Base-by-base conservation (phyloP, 2,329 filamentous ascomycete species). In the Hirsutella thompsonii region DNA sequence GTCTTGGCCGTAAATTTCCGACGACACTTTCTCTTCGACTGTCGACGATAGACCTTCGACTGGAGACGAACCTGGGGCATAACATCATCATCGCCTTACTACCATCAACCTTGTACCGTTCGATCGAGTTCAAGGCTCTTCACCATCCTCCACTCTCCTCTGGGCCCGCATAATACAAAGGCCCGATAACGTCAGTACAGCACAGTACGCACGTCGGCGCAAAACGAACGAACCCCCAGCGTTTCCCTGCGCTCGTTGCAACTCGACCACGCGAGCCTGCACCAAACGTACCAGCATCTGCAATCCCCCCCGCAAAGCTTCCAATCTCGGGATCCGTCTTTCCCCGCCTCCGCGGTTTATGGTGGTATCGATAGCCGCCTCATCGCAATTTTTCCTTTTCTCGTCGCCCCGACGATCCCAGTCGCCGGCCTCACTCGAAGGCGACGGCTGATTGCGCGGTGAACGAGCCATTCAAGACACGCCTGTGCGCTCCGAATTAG, bases 171-270 rank as follows among this genome's bases (percentile, higher is more conserved):
- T 49, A 48, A 49, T 49, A 48, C 48, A 58, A 60, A 60, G 57
- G 57, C 55, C 57, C 57, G 57, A 59, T 60, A 58, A 53, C 52
- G 51, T 49, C 55, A 57, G 56, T 54, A 55, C 11, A 6, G 23
- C 23, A 26, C 23, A 49, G 50, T 44, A 48, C 48, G 44, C 50
- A 47, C 48, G 45, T 47, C 49, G 43, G 39, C 49, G 14, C 23
- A 45, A 43, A 26, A 26, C 23, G 23, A 26, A 26, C 23, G 23
- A 26, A n/a, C 23, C 23, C 23, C 23, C 23, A 11, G 23, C 40
- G 32, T 34, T 18, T 46, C 14, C 35, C 35, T 36, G 35, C 47
- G 43, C 48, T 46, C 44, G 41, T 48, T 47, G 38, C 37, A 30
- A 21, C 20, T 20, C 18, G 39, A 39, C 42, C 45, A 44, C 46